Base-by-base conservation (phyloP, 2,329 filamentous ascomycete genomes). In the Paracoccidioides lutzii region DNA sequence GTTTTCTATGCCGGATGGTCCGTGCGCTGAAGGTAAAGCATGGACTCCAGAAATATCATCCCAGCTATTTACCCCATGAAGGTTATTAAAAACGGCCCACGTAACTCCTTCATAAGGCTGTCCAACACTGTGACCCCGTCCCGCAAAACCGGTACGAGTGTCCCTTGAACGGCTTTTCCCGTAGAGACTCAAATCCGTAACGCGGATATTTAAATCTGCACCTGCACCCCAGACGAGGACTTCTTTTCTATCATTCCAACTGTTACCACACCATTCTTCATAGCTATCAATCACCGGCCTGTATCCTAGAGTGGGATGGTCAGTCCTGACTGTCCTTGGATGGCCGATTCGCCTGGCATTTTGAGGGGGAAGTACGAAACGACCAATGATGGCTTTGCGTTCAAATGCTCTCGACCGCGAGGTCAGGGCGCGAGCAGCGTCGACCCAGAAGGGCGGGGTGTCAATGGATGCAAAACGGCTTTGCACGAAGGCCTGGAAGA, bases 1-100 rank as follows among this genome's bases (percentile, higher is more conserved):
- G 6, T 62, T 65, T 15, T 69, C 67, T 4, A 62, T 57, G 22
- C 64, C 61, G 43, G 66, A 65, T 50, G 62, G 59, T 54, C 63
- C 63, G 54, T 76, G 72, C 30, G 70, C 65, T 5, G 74, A 69
- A 33, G 69, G 68, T 35, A 85, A 63, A 1, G 84, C 62, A 59
- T 79, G 78, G 51, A 84, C 59, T 35, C 76, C 73, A 15, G 78
- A 79, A 38, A 85, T 79, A 64, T 85, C 82, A 63, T 84, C 80
- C 55, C 75, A 53, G 73, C 81, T 71, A 60, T 80, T 78, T 30
- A 68, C 66, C 46, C 75, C 71, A 6, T 76, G 70, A 5, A 76
- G 67, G 12, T 79, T 76, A 55, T 75, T 75, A 61, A 80, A 82
- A 2, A 75, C 71, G 40, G 74, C 70, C 78, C 79, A 83, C n/a